These are phyloP conservation scores for Papiliotrema fonsecae DNA, from an alignment of 1,284 basidiomycete genomes.

Conservation along the genomic window DNA sequence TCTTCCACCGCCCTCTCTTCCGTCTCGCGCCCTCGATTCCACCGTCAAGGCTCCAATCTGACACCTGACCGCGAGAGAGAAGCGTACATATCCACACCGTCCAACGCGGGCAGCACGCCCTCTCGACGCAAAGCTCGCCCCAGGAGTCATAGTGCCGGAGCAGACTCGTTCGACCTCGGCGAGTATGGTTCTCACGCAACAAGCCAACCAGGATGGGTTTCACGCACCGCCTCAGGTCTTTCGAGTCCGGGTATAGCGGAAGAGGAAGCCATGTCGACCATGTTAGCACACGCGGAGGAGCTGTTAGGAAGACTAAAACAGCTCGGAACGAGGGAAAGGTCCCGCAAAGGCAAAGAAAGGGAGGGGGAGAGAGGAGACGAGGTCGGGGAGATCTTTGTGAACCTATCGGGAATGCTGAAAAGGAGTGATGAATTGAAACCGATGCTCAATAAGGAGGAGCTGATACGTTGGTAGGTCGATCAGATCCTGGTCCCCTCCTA, in stretches of 20 bases:
- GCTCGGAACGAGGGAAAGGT: constrained; percentile 12
- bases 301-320: constrained; percentile 6
- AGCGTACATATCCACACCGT: constrained; percentile 3
- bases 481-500: constrained; percentile 22
- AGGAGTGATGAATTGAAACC: constrained; percentile 70
- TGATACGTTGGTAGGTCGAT: constrained; percentile 62
- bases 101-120: background rate
- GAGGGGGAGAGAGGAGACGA: constrained; percentile 29
- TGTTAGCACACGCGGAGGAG: constrained; percentile 16
- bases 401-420: constrained; percentile 66
- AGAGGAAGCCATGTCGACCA: constrained; percentile 19
- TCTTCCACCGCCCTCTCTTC: constrained; percentile 27
- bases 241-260: constrained; percentile 8
- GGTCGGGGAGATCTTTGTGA: constrained; percentile 53
- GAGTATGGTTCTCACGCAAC: background rate
- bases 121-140: background rate
- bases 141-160: constrained; percentile 10
- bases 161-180: constrained; percentile 12
- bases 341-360: constrained; percentile 21
- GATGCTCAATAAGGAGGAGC: constrained; percentile 64
- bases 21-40: constrained; percentile 23
- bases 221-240: constrained; percentile 10
- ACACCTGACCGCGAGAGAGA: constrained; percentile 22
- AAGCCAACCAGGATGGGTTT: constrained; percentile 3
- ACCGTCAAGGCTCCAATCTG: constrained; percentile 23